Evolutionary conservation across 2,329 filamentous ascomycete species (phyloP), one percentile per base, ranked within the genome.

Genomic region (Nakataea oryzae): DNA sequence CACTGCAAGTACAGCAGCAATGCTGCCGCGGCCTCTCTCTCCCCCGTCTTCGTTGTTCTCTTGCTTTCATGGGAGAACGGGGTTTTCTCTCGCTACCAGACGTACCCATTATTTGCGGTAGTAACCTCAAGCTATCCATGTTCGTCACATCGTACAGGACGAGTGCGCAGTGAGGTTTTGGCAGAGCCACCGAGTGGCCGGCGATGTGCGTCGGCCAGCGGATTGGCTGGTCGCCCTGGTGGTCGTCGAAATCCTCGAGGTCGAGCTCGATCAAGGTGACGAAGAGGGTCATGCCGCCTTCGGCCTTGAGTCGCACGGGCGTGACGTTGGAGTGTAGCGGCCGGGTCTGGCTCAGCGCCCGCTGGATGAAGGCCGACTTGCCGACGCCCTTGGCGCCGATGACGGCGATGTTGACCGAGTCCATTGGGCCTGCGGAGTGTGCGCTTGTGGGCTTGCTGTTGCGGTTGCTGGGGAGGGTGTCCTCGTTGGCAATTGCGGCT

Each of bases 111-210:
- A 90, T 86, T 68, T 88, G 84, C 54, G 90, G 87, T 62, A 96
- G 79, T 64, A 89, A 85, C 63, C 82, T 81, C 68, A 96, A 85
- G 71, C 87, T 93, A 64, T 87, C 85, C 67, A 85, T 82, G 72
- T 90, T 88, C 74, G 86, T 90, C 57, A 96, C 89, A 80, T 97
- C 91, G 79, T 96, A 96, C 59, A 97, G 78, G 63, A 93, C 84
- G 68, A 97, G 77, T 57, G 90, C 91, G 26, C 90, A 93, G 70
- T 97, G 90, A 69, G 96, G 83, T 54, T 81, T 83, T 59, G 91
- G 90, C 30, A 30, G 57, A 24, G 57, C 30, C 64, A 90, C 81
- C 64, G 87, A 83, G 65, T 86, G 81, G 64, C 90, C 89, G 70
- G 88, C 82, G 67, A 87, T 82, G 69, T 87, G 83, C 67, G 84